phyloP scores from a whole-genome alignment of 345 rosid genomes.

The Populus deltoides region DNA sequence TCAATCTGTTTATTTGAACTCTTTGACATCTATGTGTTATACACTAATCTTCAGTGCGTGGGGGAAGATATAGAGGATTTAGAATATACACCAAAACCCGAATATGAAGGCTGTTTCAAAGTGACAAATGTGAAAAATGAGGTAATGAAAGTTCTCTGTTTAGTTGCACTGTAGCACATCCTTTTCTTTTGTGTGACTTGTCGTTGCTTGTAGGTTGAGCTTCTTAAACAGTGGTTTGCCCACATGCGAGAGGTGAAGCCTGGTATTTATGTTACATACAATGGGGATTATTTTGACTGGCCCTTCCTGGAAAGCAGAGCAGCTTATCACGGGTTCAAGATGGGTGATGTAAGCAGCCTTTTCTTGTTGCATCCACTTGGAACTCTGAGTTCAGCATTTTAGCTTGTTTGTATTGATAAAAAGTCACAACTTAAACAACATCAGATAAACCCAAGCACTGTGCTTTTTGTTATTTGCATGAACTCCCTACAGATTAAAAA shows the following conservation, averaged over 20 bases:
- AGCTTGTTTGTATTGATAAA: not conserved
- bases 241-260: constrained; percentile 97
- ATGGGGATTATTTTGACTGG: constrained; percentile 97
- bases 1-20: constrained; percentile 1
- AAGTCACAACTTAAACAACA: not conserved
- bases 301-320: constrained; percentile 95
- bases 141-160: constrained; percentile 42
- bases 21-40: constrained; percentile 6
- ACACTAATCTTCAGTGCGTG: constrained; percentile 57
- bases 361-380: constrained; percentile 6
- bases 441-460: not conserved
- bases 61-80: constrained; percentile 90
- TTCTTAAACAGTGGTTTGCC: constrained; percentile 74
- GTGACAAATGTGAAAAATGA: constrained; percentile 78
- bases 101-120: constrained; percentile 84
- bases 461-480: not conserved
- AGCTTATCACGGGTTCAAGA: constrained; percentile 74
- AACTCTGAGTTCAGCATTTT: not conserved
- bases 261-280: constrained; percentile 91
- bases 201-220: constrained; percentile 63
- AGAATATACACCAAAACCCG: constrained; percentile 97
- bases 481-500: not conserved
- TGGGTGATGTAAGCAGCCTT: constrained; percentile 64
- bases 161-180: constrained; percentile 7
- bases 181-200: constrained; percentile 12